These are phyloP conservation scores for Yamadazyma kitorensis DNA, from an alignment of 805 yeast species.

Conservation along the genomic window DNA sequence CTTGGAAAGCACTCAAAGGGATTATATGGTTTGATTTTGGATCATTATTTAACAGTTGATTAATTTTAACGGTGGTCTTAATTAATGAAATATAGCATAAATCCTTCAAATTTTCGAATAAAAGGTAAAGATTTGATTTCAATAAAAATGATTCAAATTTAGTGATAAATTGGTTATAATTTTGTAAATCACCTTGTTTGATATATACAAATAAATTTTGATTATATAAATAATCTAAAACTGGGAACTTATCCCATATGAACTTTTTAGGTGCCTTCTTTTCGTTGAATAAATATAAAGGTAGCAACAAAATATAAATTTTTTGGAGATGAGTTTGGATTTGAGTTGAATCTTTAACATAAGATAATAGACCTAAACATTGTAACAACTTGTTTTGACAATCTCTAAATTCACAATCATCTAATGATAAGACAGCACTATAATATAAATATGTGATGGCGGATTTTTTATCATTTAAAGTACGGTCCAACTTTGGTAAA, in stretches of 20 bases:
- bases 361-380: conserved; percentile 43
- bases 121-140: conserved; percentile 57
- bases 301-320: conserved; percentile 61
- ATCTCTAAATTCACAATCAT: conserved; percentile 55
- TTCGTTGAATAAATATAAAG: conserved; percentile 53
- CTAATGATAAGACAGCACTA: conserved; percentile 62
- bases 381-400: conserved; percentile 51
- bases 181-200: conserved; percentile 51
- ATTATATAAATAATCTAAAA: conserved; percentile 40
- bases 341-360: conserved; percentile 15
- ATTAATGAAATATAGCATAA: conserved; percentile 52
- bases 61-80: conserved; percentile 29
- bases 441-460: conserved; percentile 65
- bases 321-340: conserved; percentile 36
- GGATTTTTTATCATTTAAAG: conserved; percentile 35
- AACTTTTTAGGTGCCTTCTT: conserved; percentile 44
- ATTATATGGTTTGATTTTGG: conserved; percentile 29
- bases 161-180: conserved; percentile 45
- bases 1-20: conserved; percentile 41
- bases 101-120: conserved; percentile 50
- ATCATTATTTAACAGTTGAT: conserved; percentile 18
- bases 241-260: conserved; percentile 42
- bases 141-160: conserved; percentile 51
- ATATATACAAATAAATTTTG: conserved; percentile 48
- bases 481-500: conserved; percentile 50